Evolutionary conservation across 2,329 filamentous ascomycete species (phyloP).

Genomic region (Apiospora phragmitis): DNA sequence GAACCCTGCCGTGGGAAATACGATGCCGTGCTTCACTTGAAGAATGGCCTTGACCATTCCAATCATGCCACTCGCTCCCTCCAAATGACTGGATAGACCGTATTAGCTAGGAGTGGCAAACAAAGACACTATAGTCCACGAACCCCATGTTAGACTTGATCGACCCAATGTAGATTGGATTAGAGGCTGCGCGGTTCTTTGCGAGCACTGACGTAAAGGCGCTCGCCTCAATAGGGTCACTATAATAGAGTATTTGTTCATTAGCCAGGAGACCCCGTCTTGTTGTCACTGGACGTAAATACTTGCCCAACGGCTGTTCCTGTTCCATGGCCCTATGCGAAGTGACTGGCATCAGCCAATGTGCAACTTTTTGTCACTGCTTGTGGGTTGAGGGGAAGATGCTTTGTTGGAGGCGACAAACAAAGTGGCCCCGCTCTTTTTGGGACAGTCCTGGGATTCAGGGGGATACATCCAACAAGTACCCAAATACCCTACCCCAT

Average conservation of each 20-base stretch:
- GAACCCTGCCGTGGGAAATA: slow-evolving; percentile 43
- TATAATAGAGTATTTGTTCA: not conserved
- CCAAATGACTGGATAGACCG: slow-evolving; percentile 27
- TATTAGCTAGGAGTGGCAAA: not conserved
- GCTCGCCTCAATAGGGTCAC: slow-evolving; percentile 23
- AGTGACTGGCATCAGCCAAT: not conserved
- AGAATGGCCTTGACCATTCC: slow-evolving; percentile 34
- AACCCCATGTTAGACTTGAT: slow-evolving; percentile 23
- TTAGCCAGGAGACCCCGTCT: slow-evolving; percentile 21
- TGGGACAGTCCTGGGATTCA: not conserved
- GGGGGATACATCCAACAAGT: not conserved
- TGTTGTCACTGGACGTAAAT: not conserved
- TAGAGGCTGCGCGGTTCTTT: slow-evolving; percentile 20
- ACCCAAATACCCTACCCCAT: not conserved
- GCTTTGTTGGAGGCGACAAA: not conserved
- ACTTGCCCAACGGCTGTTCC: slow-evolving; percentile 14
- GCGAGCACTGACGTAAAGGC: slow-evolving; percentile 25
- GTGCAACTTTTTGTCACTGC: not conserved
- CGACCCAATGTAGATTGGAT: slow-evolving; percentile 27
- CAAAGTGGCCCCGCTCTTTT: not conserved
- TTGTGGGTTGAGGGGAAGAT: not conserved
- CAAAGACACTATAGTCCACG: not conserved
- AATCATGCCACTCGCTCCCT: slow-evolving; percentile 33
- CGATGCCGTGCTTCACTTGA: slow-evolving; percentile 41
- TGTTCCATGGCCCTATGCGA: not conserved